Evolutionary conservation across 139 green algal genomes (phyloP), one percentile per base, ranked within the genome.

Genomic region (Micractinium sp.): DNA sequence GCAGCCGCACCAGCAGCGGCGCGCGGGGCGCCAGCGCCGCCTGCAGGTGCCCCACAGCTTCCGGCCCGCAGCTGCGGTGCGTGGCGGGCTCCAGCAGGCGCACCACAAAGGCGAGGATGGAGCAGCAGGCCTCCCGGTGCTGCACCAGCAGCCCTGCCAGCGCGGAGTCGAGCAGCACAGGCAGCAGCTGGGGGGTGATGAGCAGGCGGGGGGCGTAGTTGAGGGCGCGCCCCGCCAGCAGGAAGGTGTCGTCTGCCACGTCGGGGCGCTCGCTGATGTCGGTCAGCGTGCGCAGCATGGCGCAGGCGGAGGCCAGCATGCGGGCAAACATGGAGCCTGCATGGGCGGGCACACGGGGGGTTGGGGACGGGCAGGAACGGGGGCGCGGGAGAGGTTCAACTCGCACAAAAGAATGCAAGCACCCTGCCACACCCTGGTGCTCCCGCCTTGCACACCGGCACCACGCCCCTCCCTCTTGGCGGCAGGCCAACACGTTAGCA

Each of bases 241-340:
- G 87, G 91, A 97, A 97, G 19, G 93, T 95, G 92, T 98, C 96
- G 90, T 93, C 96, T 0, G 95, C 92, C 41, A 98, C 33, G 61
- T 98, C 96, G 35, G 96, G 96, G 1, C 86, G 74, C 7, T 90
- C 78, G 18, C 82, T 88, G 33, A 96, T 87, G 16, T 91, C 91
- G 20, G 86, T 66, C 63, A 94, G 89, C 25, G 73, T 90, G 69
- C 66, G 73, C 74, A 96, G 90, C 23, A 41, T 81, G 41, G n/a
- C n/a, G 77, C 92, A 94, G 2, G 95, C 90, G 19, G 84, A 77
- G 12, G 41, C 77, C 20, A 97, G 29, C 61, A 98, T 91, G 22
- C 81, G 74, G 9, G 69, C 60, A 3, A 97, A 87, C 67, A 97
- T 95, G 81, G 83, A 74, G 9, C 87, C 90, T 93, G 90, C 56